Evolutionary conservation across 768 basidiomycete genomes (phyloP).

Genomic region (Calocera viscosa): DNA sequence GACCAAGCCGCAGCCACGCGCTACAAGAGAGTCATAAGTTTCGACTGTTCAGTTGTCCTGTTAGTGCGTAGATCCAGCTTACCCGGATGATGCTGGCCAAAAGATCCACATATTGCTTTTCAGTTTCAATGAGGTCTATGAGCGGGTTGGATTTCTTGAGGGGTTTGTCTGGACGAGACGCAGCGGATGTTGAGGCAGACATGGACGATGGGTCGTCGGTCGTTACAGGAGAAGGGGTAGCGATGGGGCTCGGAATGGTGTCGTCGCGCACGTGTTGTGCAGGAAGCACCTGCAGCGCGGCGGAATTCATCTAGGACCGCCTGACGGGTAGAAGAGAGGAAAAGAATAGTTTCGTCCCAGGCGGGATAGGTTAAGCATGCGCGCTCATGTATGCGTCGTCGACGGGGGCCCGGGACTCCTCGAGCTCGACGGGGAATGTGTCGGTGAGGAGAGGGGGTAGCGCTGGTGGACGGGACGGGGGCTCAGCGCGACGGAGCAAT

Average conservation of each 20-base stretch:
- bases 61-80: constrained; percentile 9
- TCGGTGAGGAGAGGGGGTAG: not conserved
- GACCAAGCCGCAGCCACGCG: constrained; percentile 99
- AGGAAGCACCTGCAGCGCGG: not conserved
- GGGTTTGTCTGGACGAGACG: not conserved
- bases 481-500: not conserved
- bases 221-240: not conserved
- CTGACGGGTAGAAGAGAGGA: constrained; percentile 23
- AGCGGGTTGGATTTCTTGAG: constrained; percentile 48
- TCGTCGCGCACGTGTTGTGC: not conserved
- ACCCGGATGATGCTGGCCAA: constrained; percentile 85
- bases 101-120: constrained; percentile 82
- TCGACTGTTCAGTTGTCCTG: constrained; percentile 15
- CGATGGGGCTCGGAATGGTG: not conserved
- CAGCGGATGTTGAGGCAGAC: not conserved
- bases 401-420: not conserved
- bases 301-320: constrained; percentile 24
- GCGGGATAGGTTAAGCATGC: not conserved
- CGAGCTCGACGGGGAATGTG: not conserved
- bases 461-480: too few species aligned
- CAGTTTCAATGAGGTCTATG: constrained; percentile 84
- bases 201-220: not conserved
- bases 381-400: not conserved
- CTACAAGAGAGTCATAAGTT: constrained; percentile 31
- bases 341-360: constrained; percentile 14